Percentiles rank a stretch among this genome's conserved stretches.
phyloP scores from a whole-genome alignment of 805 yeast species.

The Pichia gijzeniarum region DNA sequence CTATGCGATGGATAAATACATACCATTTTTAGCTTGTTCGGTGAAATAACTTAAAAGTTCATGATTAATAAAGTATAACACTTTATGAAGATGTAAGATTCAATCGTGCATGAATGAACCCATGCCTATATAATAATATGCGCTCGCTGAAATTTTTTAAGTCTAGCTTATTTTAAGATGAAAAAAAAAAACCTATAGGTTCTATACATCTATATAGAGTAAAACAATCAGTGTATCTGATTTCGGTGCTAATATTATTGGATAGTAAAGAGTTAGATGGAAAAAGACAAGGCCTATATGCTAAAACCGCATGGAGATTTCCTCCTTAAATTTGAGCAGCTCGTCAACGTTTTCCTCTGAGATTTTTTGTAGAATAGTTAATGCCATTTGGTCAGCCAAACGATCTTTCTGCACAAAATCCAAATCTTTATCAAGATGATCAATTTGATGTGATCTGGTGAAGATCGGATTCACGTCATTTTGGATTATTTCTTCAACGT shows the following conservation, averaged over 20 bases:
- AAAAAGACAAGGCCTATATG: background rate
- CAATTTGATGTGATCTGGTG: conserved; percentile 28
- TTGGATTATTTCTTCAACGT: conserved; percentile 5
- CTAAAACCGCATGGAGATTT: conserved; percentile 20
- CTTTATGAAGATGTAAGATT: too few species aligned
- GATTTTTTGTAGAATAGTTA: conserved; percentile 27
- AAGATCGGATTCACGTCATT: conserved; percentile 22
- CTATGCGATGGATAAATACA: background rate
- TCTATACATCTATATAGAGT: too few species aligned
- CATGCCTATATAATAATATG: background rate
- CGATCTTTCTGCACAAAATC: conserved; percentile 24
- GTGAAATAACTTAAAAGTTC: too few species aligned
- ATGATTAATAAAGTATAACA: too few species aligned
- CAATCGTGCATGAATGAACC: too few species aligned
- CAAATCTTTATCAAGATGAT: conserved; percentile 25
- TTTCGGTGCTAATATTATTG: background rate
- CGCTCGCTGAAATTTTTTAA: too few species aligned
- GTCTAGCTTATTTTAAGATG: too few species aligned
- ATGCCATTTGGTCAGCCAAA: conserved; percentile 31
- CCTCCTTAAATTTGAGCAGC: conserved; percentile 24
- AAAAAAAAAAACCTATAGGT: too few species aligned
- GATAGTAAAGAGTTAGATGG: background rate
- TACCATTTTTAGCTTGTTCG: background rate
- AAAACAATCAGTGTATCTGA: too few species aligned
- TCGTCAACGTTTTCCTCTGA: conserved; percentile 29